These are phyloP conservation scores for Whalleya microplaca DNA, from an alignment of 2,329 filamentous ascomycete species.

Conservation along the genomic window DNA sequence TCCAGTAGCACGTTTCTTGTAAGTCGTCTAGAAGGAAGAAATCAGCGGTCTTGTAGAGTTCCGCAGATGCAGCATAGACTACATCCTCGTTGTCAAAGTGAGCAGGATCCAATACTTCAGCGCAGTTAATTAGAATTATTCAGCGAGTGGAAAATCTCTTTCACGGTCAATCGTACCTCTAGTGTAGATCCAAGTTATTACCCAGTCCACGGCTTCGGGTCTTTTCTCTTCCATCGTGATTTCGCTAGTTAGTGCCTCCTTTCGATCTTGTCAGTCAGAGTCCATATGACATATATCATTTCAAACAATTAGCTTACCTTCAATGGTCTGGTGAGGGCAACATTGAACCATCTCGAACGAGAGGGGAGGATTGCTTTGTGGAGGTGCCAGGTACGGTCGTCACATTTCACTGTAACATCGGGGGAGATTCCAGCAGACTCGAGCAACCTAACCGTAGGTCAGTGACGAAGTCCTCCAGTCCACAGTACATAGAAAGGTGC, in stretches of 20 bases:
- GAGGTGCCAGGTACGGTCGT: not conserved
- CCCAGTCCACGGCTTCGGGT: not conserved
- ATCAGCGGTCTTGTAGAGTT: too few species aligned
- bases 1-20: too few species aligned
- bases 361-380: conserved; percentile 3
- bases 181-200: conserved; percentile 3
- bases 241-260: not conserved
- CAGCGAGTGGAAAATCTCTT: too few species aligned
- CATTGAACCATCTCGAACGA: conserved; percentile 9
- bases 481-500: too few species aligned
- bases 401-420: conserved; percentile 1
- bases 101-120: too few species aligned
- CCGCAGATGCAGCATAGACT: too few species aligned
- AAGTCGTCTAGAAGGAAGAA: too few species aligned
- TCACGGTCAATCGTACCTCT: not conserved
- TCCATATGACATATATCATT: too few species aligned
- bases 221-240: not conserved
- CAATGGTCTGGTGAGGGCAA: not conserved
- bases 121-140: too few species aligned
- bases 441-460: not conserved
- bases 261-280: not conserved
- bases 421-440: not conserved
- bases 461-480: too few species aligned
- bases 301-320: not conserved
- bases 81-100: too few species aligned